phyloP scores from a whole-genome alignment of 2,329 filamentous ascomycete genomes.

The Kalmusia sp. region DNA sequence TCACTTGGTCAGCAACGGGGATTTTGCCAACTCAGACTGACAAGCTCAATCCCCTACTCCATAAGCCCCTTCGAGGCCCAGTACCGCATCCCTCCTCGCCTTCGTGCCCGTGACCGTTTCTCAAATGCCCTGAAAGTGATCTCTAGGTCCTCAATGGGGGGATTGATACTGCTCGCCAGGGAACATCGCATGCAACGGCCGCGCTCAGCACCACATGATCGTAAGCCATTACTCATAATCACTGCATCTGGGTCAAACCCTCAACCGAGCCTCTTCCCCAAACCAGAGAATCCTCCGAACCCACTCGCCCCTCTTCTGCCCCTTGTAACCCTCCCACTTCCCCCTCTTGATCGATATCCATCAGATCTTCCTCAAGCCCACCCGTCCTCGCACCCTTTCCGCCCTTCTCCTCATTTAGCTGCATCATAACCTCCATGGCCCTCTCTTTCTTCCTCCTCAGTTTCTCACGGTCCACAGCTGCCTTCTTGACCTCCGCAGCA shows the following conservation, averaged over 20 bases:
- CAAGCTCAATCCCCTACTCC: too few relatives aligned
- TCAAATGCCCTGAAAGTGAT: too few relatives aligned
- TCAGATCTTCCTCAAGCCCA: slow-evolving; percentile 39
- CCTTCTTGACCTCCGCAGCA: slow-evolving; percentile 68
- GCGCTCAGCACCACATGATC: background rate
- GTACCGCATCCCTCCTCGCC: too few relatives aligned
- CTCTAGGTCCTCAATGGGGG: too few relatives aligned
- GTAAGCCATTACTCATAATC: background rate
- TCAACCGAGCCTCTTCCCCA: slow-evolving; percentile 37
- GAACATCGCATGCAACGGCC: background rate
- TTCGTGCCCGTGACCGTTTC: too few relatives aligned
- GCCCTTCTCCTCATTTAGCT: slow-evolving; percentile 35
- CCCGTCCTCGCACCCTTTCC: slow-evolving; percentile 20
- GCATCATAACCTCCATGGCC: slow-evolving; percentile 43
- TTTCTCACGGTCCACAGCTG: slow-evolving; percentile 50
- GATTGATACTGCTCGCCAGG: too few relatives aligned
- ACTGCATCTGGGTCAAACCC: background rate
- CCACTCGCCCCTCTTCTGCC: slow-evolving; percentile 38
- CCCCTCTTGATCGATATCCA: slow-evolving; percentile 48
- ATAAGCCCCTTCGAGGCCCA: too few relatives aligned
- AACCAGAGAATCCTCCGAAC: slow-evolving; percentile 28
- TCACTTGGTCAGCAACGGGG: too few relatives aligned
- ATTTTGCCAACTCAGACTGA: too few relatives aligned
- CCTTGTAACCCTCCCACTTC: slow-evolving; percentile 29
- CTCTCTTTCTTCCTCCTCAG: slow-evolving; percentile 51